These are phyloP conservation scores for Lonicera japonica DNA, from an alignment of 129 eudicot genomes.

Conservation along the genomic window DNA sequence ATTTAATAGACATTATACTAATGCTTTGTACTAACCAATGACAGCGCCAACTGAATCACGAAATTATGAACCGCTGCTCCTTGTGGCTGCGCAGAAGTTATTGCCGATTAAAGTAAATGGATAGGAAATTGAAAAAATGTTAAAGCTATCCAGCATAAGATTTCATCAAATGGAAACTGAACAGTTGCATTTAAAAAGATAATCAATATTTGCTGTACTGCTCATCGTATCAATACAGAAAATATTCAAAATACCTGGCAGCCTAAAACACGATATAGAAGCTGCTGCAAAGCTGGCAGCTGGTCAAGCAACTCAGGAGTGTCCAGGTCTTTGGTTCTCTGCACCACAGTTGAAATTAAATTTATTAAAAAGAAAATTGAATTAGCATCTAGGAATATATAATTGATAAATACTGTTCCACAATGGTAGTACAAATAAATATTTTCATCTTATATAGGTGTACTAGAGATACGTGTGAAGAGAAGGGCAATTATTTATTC, in stretches of 20 bases:
- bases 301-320: conserved; percentile 78
- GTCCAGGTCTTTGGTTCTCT: conserved; percentile 84
- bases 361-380: neutral
- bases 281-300: conserved; percentile 74
- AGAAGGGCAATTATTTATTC: neutral
- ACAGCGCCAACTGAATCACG: conserved; percentile 74
- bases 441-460: neutral
- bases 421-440: neutral
- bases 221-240: neutral
- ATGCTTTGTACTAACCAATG: conserved; percentile 52
- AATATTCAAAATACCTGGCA: conserved; percentile 55
- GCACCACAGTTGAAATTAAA: conserved; percentile 22
- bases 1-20: conserved; percentile 3
- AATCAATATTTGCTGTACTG: neutral
- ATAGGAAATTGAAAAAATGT: neutral
- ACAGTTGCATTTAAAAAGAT: neutral
- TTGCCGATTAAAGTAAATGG: neutral
- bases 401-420: neutral
- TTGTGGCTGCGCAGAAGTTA: conserved; percentile 61
- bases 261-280: conserved; percentile 59
- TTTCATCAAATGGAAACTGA: neutral
- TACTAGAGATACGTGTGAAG: neutral
- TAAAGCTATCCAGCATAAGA: conserved; percentile 3
- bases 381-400: neutral
- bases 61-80: conserved; percentile 78